Conservation (phyloP, 73 alveolate genomes). For the Stentor roeselii region DNA sequence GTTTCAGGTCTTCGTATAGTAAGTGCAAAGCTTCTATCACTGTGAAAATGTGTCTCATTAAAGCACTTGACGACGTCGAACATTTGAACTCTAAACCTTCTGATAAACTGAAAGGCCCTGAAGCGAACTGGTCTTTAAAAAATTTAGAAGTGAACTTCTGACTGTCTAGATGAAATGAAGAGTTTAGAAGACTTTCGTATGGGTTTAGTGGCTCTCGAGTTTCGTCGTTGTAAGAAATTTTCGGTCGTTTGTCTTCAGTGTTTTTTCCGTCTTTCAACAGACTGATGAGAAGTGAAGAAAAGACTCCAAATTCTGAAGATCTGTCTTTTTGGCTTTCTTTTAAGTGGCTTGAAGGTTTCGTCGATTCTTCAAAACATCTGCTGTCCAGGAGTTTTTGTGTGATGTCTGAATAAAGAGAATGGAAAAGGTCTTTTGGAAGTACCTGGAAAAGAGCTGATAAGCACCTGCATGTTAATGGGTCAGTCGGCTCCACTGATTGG, state of each 20-base stretch:
- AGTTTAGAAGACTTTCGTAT: background rate
- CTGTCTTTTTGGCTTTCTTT: constrained; percentile 1
- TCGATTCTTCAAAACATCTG: too few species aligned
- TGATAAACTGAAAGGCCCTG: background rate
- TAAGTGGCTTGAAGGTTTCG: background rate
- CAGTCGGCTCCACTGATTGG: background rate
- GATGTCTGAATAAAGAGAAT: background rate
- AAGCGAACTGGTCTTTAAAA: background rate
- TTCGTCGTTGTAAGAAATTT: background rate
- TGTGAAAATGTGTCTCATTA: constrained; percentile 14
- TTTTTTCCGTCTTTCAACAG: constrained; percentile 7
- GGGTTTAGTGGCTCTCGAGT: background rate
- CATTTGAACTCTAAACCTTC: background rate
- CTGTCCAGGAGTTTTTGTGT: background rate
- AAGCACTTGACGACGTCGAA: background rate
- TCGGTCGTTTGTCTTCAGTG: constrained; percentile 1
- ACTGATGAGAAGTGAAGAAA: background rate
- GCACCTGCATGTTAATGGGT: background rate
- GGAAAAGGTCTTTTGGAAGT: background rate
- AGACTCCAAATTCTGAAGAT: background rate
- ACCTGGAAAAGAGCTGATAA: background rate
- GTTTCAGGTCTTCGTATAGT: constrained; percentile 56
- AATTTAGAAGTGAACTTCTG: background rate
- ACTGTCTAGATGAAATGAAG: background rate
- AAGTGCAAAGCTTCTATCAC: constrained; percentile 38